phyloP scores from a whole-genome alignment of 176 grass and related monocot genomes.

The Eleusine indica region DNA sequence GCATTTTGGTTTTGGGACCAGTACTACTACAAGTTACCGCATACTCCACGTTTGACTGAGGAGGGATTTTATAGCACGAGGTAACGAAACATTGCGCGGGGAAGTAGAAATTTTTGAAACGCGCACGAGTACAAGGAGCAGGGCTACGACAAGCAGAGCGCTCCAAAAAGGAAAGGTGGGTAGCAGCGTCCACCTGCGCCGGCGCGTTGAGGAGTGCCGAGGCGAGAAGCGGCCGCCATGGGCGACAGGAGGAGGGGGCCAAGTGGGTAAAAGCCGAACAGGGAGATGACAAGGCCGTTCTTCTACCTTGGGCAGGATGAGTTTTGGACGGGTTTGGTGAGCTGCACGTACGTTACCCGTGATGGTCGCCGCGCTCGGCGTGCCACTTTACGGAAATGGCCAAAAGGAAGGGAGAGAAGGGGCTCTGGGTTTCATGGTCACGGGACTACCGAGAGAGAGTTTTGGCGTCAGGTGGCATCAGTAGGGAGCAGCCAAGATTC shows the following conservation, averaged over 20 bases:
- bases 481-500: conserved; percentile 28
- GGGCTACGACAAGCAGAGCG: conserved; percentile 36
- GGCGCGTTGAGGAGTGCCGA: background rate
- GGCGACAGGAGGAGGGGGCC: conserved; percentile 34
- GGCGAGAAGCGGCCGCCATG: background rate
- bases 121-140: background rate
- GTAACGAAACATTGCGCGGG: conserved; percentile 6
- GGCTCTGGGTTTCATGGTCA: conserved; percentile 35
- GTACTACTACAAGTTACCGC: background rate
- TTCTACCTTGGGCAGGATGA: conserved; percentile 34
- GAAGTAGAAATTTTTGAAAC: conserved; percentile 32
- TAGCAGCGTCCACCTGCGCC: background rate
- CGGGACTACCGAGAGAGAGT: conserved; percentile 15
- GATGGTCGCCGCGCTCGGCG: background rate
- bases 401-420: conserved; percentile 11
- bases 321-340: conserved; percentile 25
- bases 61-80: conserved; percentile 43
- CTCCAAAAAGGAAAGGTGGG: conserved; percentile 54
- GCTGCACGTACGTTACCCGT: background rate
- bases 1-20: conserved; percentile 14
- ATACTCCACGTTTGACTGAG: background rate
- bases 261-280: conserved; percentile 20
- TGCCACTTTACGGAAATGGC: conserved; percentile 27
- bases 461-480: conserved; percentile 32
- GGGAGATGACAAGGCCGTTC: conserved; percentile 26